These are phyloP conservation scores for Gyromitra esculenta DNA, from an alignment of 2,329 filamentous ascomycete species.

Conservation along the genomic window DNA sequence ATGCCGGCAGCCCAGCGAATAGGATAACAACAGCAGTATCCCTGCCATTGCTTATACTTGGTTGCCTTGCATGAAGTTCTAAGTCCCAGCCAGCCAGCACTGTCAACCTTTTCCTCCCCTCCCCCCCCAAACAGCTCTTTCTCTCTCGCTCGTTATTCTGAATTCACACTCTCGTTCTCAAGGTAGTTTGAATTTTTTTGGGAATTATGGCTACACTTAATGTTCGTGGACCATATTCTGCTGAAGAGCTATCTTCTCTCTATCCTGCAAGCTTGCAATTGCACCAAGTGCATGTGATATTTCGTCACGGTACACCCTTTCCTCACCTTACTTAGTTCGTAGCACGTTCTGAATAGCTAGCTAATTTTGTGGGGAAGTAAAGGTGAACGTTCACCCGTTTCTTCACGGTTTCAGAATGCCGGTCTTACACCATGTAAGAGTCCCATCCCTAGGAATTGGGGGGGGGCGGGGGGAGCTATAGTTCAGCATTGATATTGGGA, in stretches of 20 bases:
- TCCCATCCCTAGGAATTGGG: background rate
- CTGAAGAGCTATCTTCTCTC: constrained; percentile 79
- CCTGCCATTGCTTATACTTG: background rate
- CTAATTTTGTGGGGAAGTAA: background rate
- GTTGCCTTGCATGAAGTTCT: background rate
- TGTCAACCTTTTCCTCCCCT: no score
- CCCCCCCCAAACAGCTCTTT: background rate
- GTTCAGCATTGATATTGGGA: constrained; percentile 51
- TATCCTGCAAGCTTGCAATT: constrained; percentile 84
- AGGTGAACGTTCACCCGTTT: constrained; percentile 83
- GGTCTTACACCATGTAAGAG: constrained; percentile 66
- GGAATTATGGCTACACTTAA: constrained; percentile 77
- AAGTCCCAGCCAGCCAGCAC: background rate
- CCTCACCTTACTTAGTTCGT: background rate
- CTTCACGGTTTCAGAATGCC: constrained; percentile 84
- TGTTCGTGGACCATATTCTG: constrained; percentile 78
- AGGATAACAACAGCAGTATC: constrained; percentile 1
- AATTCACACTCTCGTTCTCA: background rate
- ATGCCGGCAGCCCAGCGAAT: constrained; percentile 3
- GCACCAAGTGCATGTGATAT: constrained; percentile 86
- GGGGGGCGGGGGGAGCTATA: background rate
- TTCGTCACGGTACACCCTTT: constrained; percentile 73
- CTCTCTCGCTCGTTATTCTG: background rate
- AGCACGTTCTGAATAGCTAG: constrained; percentile 14
- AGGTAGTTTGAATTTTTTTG: no score